Base-by-base conservation (phyloP, 1,284 basidiomycete species). In the Naganishia albida region DNA sequence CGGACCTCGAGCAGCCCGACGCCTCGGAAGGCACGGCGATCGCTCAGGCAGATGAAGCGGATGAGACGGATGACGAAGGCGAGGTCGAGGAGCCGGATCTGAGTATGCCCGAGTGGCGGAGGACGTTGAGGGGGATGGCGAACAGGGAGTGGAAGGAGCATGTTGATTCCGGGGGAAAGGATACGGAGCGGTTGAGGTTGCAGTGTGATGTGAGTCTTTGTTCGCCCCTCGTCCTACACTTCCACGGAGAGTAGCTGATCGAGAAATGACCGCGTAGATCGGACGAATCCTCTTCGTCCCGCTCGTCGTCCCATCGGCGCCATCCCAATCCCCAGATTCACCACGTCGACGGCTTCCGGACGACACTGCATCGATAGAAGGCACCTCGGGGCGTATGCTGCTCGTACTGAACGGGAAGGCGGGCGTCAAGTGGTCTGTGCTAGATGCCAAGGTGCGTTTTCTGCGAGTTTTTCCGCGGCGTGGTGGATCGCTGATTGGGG, bases 381-480 rank as follows among this genome's bases (percentile, higher is more conserved):
- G 59, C 6, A 28, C 39, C 15, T 51, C 42, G 49, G 57, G 54
- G 13, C 28, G 34, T 40, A 60, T 65, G n/a, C 43, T 65, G 30
- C 25, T 65, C 40, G 48, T 56, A 8, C 46, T 65, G 51, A 65
- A 65, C n/a, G 64, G 64, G 28, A 50, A 40, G 18, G 49, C 53
- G 48, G 44, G 56, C 1, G 49, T 65, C 20, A 54, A 39, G 26
- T 65, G 64, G 64, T 57, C 57, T 2, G 64, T 65, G 44, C 54
- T 65, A 40, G 64, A 60, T n/a, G 48, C 46, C 23, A 65, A 65
- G 57, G 64, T 65, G 28, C 34, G 57, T 26, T n/a, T 13, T 16
- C n/a, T 44, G 6, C 13, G 7, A 38, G 7, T 46, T 49, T 42
- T 28, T 13, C 6, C 23, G 20, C 8, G 10, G 20, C 7, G 20